Evolutionary conservation across 2,329 filamentous ascomycete genomes (phyloP).

Genomic region (Emergomyces orientalis): DNA sequence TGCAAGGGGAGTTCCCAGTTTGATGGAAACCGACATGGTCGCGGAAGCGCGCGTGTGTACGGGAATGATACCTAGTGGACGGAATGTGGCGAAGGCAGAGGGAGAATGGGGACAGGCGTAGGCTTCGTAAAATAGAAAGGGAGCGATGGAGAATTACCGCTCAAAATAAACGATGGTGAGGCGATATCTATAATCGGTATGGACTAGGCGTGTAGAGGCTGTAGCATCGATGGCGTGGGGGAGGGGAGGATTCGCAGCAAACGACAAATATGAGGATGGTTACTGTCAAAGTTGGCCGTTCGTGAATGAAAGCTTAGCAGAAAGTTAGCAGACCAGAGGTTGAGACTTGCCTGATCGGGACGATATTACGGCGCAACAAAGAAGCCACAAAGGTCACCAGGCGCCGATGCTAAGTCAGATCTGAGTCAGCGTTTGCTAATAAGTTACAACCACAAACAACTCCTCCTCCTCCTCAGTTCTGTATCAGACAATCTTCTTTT

Average conservation of each 20-base stretch:
- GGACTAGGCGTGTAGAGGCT: background rate
- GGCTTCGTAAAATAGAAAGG: background rate
- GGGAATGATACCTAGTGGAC: background rate
- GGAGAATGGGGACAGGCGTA: background rate
- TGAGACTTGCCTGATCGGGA: background rate
- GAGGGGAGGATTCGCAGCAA: background rate
- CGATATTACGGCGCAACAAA: background rate
- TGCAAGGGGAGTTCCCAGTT: constrained; percentile 71
- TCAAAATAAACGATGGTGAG: background rate
- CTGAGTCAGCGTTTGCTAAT: background rate
- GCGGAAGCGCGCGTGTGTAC: background rate
- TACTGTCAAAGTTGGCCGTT: background rate
- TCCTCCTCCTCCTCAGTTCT: no score
- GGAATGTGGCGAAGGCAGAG: background rate
- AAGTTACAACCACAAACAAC: no score
- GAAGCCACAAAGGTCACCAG: background rate
- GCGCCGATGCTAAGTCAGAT: background rate
- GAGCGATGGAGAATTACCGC: background rate
- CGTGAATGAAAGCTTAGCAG: background rate
- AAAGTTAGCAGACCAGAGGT: background rate
- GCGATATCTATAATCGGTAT: background rate
- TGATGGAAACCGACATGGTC: constrained; percentile 66
- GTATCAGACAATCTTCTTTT: no score
- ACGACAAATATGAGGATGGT: background rate
- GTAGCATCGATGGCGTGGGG: background rate